Conservation (phyloP, 1,284 basidiomycete genomes). For the Sporisorium scitamineum region DNA sequence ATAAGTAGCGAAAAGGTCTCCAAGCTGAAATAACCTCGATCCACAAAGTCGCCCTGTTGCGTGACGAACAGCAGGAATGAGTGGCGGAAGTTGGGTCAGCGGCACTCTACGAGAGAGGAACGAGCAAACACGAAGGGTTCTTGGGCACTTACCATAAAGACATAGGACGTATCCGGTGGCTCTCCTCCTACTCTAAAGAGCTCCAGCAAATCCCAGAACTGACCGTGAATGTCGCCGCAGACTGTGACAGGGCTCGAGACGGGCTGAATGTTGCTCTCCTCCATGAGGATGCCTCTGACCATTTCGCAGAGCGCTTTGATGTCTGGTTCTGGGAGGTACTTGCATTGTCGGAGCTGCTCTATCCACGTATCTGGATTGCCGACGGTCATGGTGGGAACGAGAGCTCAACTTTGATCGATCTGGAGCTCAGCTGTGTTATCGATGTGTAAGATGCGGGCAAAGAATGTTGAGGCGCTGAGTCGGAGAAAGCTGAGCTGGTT, state of each 20-base stretch:
- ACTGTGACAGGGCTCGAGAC: constrained; percentile 91
- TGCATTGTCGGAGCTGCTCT: constrained; percentile 81
- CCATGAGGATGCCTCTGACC: constrained; percentile 85
- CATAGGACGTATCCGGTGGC: constrained; percentile 89
- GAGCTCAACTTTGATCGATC: not conserved
- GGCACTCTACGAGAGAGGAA: too few species aligned
- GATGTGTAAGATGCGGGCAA: not conserved
- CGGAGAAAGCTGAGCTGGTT: not conserved
- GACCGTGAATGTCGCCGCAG: constrained; percentile 93
- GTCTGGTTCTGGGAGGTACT: constrained; percentile 87
- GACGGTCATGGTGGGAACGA: constrained; percentile 28
- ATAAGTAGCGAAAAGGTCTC: constrained; percentile 92
- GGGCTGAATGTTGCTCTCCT: constrained; percentile 95
- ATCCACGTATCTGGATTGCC: constrained; percentile 66
- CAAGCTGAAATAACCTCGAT: constrained; percentile 94
- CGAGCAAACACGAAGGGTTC: too few species aligned
- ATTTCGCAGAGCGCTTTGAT: constrained; percentile 90
- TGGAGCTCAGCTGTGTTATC: not conserved
- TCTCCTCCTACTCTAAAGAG: constrained; percentile 88
- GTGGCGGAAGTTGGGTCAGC: not conserved
- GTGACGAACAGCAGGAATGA: not conserved
- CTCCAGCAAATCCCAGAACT: constrained; percentile 95
- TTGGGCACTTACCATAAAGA: constrained; percentile 89
- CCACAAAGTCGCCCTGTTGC: constrained; percentile 92
- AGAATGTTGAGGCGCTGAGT: not conserved